phyloP scores from a whole-genome alignment of 352 stramenopile species.

The Phytophthora europaea region DNA sequence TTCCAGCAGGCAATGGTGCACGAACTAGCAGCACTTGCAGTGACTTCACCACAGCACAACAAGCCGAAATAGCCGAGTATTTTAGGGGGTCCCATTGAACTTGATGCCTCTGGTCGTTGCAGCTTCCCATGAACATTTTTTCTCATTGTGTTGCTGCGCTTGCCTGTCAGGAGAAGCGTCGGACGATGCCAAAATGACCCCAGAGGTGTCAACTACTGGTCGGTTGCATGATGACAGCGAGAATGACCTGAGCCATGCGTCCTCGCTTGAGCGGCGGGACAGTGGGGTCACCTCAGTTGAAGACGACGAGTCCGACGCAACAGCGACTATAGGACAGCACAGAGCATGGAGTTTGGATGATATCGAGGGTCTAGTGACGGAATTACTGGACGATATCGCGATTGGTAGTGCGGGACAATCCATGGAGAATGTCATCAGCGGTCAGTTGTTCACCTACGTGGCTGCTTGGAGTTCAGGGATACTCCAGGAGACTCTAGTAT shows the following conservation, averaged over 20 bases:
- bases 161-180: not conserved
- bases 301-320: not conserved
- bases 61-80: constrained; percentile 41
- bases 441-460: constrained; percentile 39
- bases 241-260: not conserved
- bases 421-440: constrained; percentile 37
- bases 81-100: constrained; percentile 10
- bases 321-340: not conserved
- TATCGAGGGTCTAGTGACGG: constrained; percentile 34
- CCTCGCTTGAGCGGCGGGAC: not conserved
- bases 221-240: constrained; percentile 10
- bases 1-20: constrained; percentile 67
- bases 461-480: constrained; percentile 23
- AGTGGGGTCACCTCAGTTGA: not conserved
- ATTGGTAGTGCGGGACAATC: constrained; percentile 23
- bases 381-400: constrained; percentile 39
- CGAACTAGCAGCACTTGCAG: constrained; percentile 42
- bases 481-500: constrained; percentile 35
- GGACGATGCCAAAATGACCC: constrained; percentile 34
- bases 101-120: not conserved
- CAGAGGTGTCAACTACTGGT: constrained; percentile 16
- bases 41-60: constrained; percentile 12
- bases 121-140: constrained; percentile 3
- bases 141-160: not conserved
- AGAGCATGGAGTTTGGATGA: constrained; percentile 32